Base-by-base conservation (phyloP, 2,329 filamentous ascomycete genomes). In the Fusarium agapanthi region DNA sequence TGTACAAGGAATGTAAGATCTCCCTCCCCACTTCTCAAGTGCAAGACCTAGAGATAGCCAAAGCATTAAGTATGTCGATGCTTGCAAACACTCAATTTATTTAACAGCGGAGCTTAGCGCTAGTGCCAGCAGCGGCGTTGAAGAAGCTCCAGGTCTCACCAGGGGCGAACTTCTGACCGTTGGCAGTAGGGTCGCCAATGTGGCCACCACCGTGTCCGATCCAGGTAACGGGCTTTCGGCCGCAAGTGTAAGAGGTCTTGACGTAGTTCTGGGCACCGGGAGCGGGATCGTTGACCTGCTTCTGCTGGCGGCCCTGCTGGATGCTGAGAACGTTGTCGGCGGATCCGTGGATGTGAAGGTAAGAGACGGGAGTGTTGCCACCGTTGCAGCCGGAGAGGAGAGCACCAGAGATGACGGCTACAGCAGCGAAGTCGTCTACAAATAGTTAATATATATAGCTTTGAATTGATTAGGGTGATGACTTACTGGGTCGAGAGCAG, bases 261-360 rank as follows among this genome's bases (percentile, higher is more conserved):
- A 76, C 72, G 55, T 76, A 72, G 26, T 55, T 59, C 14, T 50
- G 54, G 10, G 65, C 70, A 18, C 78, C 76, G 3, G 57, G 45
- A 7, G 20, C 30, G 9, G 76, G 76, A 57, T 78, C 74, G 24
- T 68, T 67, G 32, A 76, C 73, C 20, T 63, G 73, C 69, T 75
- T 69, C 56, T 73, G 64, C 38, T 69, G 53, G n/a, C 79, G 71
- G 51, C 83, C 83, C 5, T 60, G 61, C 20, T 75, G 68, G 59
- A 84, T 81, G 37, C 76, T 69, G 22, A 84, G 76, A 26, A 83
- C 81, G 28, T 74, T 75, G 69, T 85, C 83, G 41, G 69, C 75
- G 28, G 79, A 74, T 37, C 83, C 83, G 65, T 84, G 83, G 67
- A 83, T 81, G 34, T 79, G 81, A 40, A 83, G 80, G 72, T 80